phyloP scores from a whole-genome alignment of 768 basidiomycete species.

The Russula compacta region DNA sequence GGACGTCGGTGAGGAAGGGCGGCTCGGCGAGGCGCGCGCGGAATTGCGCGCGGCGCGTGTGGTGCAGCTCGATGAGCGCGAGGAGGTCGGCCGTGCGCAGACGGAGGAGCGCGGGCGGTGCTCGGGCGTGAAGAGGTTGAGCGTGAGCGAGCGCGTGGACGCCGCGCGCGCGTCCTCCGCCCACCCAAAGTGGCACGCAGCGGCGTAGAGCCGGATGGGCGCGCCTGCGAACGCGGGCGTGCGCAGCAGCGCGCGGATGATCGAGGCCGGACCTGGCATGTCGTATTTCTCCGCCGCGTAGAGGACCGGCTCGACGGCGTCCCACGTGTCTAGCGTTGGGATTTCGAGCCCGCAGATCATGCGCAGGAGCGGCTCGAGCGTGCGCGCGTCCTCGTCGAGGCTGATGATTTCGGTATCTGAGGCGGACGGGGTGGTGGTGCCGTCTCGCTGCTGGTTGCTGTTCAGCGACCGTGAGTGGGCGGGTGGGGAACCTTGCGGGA shows the following conservation, averaged over 20 bases:
- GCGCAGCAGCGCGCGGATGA: constrained; percentile 49
- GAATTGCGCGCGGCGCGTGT: constrained; percentile 41
- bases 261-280: constrained; percentile 54
- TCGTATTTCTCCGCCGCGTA: constrained; percentile 64
- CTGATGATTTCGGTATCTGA: constrained; percentile 33
- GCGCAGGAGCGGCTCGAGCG: constrained; percentile 47
- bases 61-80: constrained; percentile 47
- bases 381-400: constrained; percentile 47
- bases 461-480: neutral
- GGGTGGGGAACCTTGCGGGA: constrained; percentile 33
- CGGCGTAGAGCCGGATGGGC: constrained; percentile 44
- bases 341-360: constrained; percentile 56
- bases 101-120: constrained; percentile 38
- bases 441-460: neutral
- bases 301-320: constrained; percentile 46
- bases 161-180: constrained; percentile 44
- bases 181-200: constrained; percentile 54
- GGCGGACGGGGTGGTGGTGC: neutral
- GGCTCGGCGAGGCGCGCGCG: constrained; percentile 42
- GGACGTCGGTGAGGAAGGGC: constrained; percentile 35
- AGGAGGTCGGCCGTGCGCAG: constrained; percentile 45
- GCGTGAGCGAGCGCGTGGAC: constrained; percentile 45
- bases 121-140: constrained; percentile 40
- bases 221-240: constrained; percentile 41
- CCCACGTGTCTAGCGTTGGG: constrained; percentile 39